A percentile compares a stretch with the other conserved stretches of the same genome.
Conservation (phyloP, 2,329 filamentous ascomycete genomes). For the Trichoderma harzianum region DNA sequence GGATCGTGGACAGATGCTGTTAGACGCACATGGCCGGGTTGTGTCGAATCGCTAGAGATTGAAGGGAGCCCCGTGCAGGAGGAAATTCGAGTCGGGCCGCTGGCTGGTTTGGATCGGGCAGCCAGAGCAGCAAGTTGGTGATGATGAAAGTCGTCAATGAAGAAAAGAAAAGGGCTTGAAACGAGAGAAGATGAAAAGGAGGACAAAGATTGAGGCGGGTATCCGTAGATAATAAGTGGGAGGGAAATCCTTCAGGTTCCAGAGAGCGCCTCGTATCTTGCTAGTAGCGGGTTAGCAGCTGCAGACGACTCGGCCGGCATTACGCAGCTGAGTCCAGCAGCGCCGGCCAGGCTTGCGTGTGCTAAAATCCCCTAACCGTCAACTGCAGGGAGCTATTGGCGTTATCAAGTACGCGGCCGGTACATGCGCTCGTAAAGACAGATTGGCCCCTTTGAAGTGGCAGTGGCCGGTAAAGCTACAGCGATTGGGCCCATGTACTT, state of each 20-base stretch:
- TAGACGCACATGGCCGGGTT: slow-evolving; percentile 12
- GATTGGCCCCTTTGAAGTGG: not conserved
- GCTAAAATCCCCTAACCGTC: not conserved
- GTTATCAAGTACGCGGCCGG: not conserved
- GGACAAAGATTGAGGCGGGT: not conserved
- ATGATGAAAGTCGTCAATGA: not conserved
- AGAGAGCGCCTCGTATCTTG: not conserved
- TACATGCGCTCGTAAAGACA: not conserved
- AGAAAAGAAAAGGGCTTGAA: not conserved
- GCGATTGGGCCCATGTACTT: not conserved
- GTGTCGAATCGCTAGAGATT: not conserved
- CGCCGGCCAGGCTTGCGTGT: not conserved
- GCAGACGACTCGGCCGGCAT: not conserved
- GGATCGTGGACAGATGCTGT: slow-evolving; percentile 9
- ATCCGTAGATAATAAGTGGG: not conserved
- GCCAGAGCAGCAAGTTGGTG: not conserved
- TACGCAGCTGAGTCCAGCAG: slow-evolving; percentile 4
- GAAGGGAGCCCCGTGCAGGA: not conserved
- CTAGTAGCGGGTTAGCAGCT: slow-evolving; percentile 5
- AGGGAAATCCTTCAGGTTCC: not conserved
- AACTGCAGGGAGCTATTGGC: not conserved
- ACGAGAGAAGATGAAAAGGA: slow-evolving; percentile 5
- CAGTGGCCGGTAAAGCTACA: not conserved
- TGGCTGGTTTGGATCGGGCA: not conserved
- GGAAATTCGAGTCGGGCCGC: not conserved